These are phyloP conservation scores for Vanrija pseudolonga DNA, from an alignment of 1,284 basidiomycete species.

Conservation along the genomic window DNA sequence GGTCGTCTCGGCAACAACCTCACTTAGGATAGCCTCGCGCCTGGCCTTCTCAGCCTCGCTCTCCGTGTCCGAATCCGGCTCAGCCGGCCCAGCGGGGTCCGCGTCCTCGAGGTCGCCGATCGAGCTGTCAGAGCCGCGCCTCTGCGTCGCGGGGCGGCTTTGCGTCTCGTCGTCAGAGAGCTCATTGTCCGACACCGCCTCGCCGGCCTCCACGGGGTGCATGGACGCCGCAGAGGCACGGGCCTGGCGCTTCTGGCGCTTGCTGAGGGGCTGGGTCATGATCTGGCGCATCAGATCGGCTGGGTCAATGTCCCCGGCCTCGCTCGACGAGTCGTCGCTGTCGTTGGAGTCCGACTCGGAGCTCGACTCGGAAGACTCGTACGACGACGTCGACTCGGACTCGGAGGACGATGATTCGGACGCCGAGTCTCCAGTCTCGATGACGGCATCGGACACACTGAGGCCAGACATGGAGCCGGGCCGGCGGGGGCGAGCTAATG, in stretches of 20 bases:
- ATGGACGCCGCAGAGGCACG: constrained; percentile 31
- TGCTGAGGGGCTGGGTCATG: constrained; percentile 29
- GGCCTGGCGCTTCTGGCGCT: constrained; percentile 23
- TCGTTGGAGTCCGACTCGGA: constrained; percentile 6
- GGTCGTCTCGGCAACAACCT: background rate
- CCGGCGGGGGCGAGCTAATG: constrained; percentile 20
- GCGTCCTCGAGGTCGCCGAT: constrained; percentile 36
- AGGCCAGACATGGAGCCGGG: constrained; percentile 36
- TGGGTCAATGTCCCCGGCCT: constrained; percentile 11
- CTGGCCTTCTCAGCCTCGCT: constrained; percentile 13
- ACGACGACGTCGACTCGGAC: constrained; percentile 11
- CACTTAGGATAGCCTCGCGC: background rate
- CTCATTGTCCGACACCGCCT: constrained; percentile 10
- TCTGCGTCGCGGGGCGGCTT: background rate
- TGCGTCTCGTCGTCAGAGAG: constrained; percentile 16
- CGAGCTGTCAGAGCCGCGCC: constrained; percentile 29
- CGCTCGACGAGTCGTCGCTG: constrained; percentile 2
- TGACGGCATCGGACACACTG: constrained; percentile 41
- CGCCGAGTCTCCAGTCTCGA: constrained; percentile 36
- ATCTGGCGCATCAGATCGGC: constrained; percentile 24
- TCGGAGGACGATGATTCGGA: constrained; percentile 23
- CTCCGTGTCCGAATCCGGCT: constrained; percentile 10
- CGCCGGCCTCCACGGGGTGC: constrained; percentile 20
- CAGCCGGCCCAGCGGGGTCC: background rate
- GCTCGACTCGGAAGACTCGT: constrained; percentile 1